Conservation (phyloP, 805 yeast genomes). For the Millerago galiae region DNA sequence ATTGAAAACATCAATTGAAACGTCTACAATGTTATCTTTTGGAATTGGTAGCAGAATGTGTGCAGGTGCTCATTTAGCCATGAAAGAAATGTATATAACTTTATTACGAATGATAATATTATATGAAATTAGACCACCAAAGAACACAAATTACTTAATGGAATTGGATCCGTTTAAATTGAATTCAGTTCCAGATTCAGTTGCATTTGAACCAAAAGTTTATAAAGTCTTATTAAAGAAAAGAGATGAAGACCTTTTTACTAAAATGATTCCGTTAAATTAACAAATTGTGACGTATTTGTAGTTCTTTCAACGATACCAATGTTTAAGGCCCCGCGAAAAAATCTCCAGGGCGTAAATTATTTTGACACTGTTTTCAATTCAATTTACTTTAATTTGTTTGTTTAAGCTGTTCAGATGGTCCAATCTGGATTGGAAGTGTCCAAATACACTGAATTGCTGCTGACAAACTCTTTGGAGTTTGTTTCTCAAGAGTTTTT, state of each 20-base stretch:
- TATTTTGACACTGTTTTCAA: too few relatives aligned
- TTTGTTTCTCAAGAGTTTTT: background rate
- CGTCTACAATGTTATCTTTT: conserved; percentile 40
- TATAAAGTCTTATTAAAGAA: conserved; percentile 30
- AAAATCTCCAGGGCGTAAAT: too few relatives aligned
- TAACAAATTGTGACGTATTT: too few relatives aligned
- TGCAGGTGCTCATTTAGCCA: conserved; percentile 59
- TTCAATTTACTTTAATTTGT: too few relatives aligned
- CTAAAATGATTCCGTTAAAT: background rate
- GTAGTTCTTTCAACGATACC: too few relatives aligned
- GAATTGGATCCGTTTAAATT: conserved; percentile 43
- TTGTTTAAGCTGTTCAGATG: too few relatives aligned
- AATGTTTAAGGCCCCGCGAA: too few relatives aligned
- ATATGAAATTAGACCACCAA: conserved; percentile 43
- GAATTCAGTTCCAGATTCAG: conserved; percentile 48
- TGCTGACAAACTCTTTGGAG: background rate
- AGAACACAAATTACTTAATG: conserved; percentile 28
- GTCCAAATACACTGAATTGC: background rate
- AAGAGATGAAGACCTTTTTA: conserved; percentile 22
- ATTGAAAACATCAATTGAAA: conserved; percentile 6
- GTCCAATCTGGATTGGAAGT: background rate
- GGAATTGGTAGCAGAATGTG: conserved; percentile 75
- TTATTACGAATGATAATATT: conserved; percentile 45
- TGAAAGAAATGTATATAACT: conserved; percentile 56
- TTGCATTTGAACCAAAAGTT: conserved; percentile 54